These are phyloP conservation scores for Cyanodermella asteris DNA, from an alignment of 2,329 filamentous ascomycete species.

Conservation along the genomic window DNA sequence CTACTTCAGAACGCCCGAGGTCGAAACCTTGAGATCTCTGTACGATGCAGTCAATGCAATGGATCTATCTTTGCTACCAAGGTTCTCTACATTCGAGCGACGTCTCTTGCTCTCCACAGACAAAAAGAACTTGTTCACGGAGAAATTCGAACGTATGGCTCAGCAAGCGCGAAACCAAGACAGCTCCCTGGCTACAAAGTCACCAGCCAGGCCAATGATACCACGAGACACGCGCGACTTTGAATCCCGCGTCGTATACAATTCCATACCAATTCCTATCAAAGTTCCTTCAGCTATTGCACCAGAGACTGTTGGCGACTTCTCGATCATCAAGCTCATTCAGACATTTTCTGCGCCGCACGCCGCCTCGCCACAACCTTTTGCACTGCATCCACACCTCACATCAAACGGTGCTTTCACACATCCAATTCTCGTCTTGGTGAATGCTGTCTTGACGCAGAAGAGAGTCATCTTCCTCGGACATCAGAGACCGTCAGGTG, in stretches of 20 bases:
- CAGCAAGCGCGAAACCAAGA: conserved; percentile 34
- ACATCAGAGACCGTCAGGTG: conserved; percentile 82
- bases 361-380: conserved; percentile 61
- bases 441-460: conserved; percentile 86
- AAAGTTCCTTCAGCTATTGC: conserved; percentile 87
- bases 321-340: conserved; percentile 90
- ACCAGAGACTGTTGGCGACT: conserved; percentile 91
- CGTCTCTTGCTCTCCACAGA: conserved; percentile 76
- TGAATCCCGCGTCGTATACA: conserved; percentile 86
- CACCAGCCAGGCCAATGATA: conserved; percentile 40
- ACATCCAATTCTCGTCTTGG: conserved; percentile 82
- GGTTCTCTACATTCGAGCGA: conserved; percentile 60
- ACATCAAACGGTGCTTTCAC: conserved; percentile 79
- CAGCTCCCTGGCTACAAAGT: conserved; percentile 16
- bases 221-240: conserved; percentile 95
- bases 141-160: conserved; percentile 93
- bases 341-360: conserved; percentile 79
- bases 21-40: conserved; percentile 68
- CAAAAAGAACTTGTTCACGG: conserved; percentile 86
- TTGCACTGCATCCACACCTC: conserved; percentile 69
- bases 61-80: conserved; percentile 87
- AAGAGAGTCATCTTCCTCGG: conserved; percentile 93
- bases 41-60: conserved; percentile 90
- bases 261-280: conserved; percentile 87
- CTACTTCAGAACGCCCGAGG: conserved; percentile 80